Base-by-base conservation (phyloP, 805 yeast species). In the Pichia nakasei region DNA sequence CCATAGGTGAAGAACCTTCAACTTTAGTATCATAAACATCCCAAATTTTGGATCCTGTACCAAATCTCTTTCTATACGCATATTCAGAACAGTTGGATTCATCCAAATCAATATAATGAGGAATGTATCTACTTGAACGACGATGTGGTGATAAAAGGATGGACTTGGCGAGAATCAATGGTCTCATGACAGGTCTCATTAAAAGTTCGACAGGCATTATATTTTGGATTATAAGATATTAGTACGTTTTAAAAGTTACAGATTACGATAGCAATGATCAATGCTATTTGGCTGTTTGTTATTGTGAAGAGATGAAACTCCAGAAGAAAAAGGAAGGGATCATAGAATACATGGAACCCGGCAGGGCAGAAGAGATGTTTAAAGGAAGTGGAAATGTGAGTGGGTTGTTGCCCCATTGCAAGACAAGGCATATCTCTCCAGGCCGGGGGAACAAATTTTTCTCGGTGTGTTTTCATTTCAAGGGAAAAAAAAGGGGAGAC, bases 121-220 rank as follows among this genome's bases (percentile, higher is more conserved):
- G 83, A 32, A 77, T 66, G 54, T 76, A 78, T 43, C 76, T 67
- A 22, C 79, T 73, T 34, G 76, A 68, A 44, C 73, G 67, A 46
- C 82, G 69, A 53, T 78, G 82, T 9, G 77, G 74, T 47, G 71
- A 70, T 62, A 74, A 75, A 11, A 78, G 52, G 19, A 72, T 62
- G 13, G 82, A 68, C 52, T 75, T 75, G 36, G 78, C 80, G 49
- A 67, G 54, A 35, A 76, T 77, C 39, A 75, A 64, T 9, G 83
- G 83, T 51, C 80, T 67, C 80, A 77, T 72, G 27, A 78, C 43
- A 22, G 83, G 83, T 35, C 78, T 67, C 48, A 78, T 66, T 41
- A 76, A 47, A 27, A 78, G 68, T 59, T 78, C 83, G 45, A 78
- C 64, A 29, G 83, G 83, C 84, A 78, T 24, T n/a, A 32, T 32